A percentile compares a stretch with the other conserved stretches of the same genome.
These are phyloP conservation scores for Pestalotiopsis fici DNA, from an alignment of 2,329 filamentous ascomycete species.

Conservation along the genomic window DNA sequence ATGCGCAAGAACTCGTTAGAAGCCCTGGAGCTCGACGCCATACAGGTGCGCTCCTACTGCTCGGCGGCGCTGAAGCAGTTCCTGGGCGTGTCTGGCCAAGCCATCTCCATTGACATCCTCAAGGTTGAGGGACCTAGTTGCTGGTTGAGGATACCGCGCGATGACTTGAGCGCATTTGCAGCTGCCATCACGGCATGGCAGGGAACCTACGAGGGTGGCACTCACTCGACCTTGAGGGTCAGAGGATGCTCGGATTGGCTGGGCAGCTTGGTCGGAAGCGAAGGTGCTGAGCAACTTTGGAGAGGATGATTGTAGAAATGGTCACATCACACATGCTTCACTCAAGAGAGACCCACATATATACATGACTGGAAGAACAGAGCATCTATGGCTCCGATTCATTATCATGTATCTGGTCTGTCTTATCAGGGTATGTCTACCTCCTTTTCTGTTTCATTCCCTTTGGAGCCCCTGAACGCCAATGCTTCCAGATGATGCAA, in stretches of 20 bases:
- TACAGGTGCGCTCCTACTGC: conserved; percentile 65
- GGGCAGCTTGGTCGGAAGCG: conserved; percentile 55
- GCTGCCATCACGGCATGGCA: conserved; percentile 69
- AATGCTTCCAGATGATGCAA: conserved; percentile 27
- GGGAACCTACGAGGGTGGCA: conserved; percentile 42
- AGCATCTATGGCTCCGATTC: neutral
- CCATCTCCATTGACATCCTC: conserved; percentile 71
- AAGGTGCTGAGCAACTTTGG: conserved; percentile 51
- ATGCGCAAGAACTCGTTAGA: conserved; percentile 23
- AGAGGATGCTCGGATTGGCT: conserved; percentile 65
- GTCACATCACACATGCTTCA: neutral
- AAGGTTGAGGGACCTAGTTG: conserved; percentile 55
- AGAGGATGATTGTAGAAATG: conserved; percentile 32
- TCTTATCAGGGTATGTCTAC: conserved; percentile 12
- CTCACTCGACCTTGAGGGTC: conserved; percentile 55
- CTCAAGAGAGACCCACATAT: neutral
- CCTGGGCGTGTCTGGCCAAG: conserved; percentile 67
- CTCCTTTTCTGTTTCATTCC: conserved; percentile 11
- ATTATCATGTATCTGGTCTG: conserved; percentile 3
- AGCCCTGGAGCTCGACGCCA: conserved; percentile 50
- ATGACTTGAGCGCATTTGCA: conserved; percentile 61
- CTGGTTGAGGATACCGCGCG: conserved; percentile 66
- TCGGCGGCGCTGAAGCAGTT: conserved; percentile 66
- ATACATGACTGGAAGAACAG: neutral
- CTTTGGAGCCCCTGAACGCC: conserved; percentile 29